These are phyloP conservation scores for Infundibulicybe gibba DNA, from an alignment of 768 basidiomycete species.

Conservation along the genomic window DNA sequence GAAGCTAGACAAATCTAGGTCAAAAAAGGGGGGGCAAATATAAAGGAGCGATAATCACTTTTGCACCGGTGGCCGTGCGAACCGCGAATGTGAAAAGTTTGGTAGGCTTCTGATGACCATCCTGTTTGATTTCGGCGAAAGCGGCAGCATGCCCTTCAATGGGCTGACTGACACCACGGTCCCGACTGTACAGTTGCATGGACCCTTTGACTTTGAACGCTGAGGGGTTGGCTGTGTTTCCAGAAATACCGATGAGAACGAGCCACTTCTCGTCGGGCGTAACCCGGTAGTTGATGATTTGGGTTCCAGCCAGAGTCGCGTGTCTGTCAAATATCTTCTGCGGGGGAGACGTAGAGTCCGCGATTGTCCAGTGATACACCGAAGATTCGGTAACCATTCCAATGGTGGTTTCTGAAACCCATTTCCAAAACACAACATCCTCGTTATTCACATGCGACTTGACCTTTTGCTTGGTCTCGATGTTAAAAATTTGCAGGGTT, in stretches of 20 bases:
- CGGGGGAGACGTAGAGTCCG: constrained; percentile 70
- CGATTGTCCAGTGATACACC: constrained; percentile 88
- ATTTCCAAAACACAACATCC: constrained; percentile 98
- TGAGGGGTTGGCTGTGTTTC: constrained; percentile 87
- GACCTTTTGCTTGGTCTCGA: constrained; percentile 96
- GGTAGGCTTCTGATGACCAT: constrained; percentile 79
- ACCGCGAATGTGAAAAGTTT: constrained; percentile 96
- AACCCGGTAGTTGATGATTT: constrained; percentile 97
- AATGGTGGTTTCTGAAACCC: constrained; percentile 88
- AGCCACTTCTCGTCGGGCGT: constrained; percentile 96
- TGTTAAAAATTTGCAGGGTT: constrained; percentile 96
- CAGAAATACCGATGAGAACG: constrained; percentile 92
- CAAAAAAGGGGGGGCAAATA: constrained; percentile 1
- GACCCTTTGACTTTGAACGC: constrained; percentile 99
- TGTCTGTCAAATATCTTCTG: constrained; percentile 98
- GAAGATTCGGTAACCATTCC: constrained; percentile 94
- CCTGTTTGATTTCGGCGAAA: constrained; percentile 88
- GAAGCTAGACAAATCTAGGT: constrained; percentile 56
- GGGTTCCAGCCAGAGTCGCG: constrained; percentile 87
- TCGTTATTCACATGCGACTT: constrained; percentile 93
- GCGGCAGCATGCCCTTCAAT: constrained; percentile 99
- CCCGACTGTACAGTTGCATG: constrained; percentile 95
- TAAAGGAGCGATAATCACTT: constrained; percentile 49
- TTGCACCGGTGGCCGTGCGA: constrained; percentile 94
- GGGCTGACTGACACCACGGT: constrained; percentile 92